Percentiles rank a stretch among this genome's conserved stretches.
Conservation (phyloP, 148 eudicot species). For the Euryodendron excelsum region DNA sequence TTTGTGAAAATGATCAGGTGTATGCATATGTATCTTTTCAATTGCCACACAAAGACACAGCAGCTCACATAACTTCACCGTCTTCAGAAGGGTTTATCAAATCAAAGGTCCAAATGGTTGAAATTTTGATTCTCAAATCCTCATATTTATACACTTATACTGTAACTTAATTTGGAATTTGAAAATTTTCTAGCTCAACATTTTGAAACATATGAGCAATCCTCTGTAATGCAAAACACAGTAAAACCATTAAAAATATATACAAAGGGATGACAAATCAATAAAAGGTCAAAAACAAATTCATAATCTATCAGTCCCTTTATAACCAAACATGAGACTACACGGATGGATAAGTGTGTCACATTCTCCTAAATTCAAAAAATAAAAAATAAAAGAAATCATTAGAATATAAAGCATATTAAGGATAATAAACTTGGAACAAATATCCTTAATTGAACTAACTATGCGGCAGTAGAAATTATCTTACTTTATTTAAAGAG, state of each 20-base stretch:
- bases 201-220: background rate
- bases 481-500: constrained; percentile 66
- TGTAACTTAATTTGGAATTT: background rate
- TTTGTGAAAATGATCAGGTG: background rate
- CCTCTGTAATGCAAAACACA: background rate
- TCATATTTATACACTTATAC: background rate
- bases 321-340: background rate
- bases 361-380: background rate
- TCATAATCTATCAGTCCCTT: background rate
- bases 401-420: background rate
- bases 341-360: background rate
- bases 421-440: background rate
- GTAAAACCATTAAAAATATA: background rate
- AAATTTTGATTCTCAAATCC: background rate
- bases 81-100: background rate
- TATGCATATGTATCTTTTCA: background rate
- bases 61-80: background rate
- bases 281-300: background rate
- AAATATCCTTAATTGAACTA: background rate
- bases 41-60: background rate
- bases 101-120: background rate
- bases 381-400: background rate
- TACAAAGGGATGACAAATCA: background rate
- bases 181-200: background rate
- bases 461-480: background rate